phyloP scores from a whole-genome alignment of 2,329 filamentous ascomycete genomes.

The Xylaria sp. region DNA sequence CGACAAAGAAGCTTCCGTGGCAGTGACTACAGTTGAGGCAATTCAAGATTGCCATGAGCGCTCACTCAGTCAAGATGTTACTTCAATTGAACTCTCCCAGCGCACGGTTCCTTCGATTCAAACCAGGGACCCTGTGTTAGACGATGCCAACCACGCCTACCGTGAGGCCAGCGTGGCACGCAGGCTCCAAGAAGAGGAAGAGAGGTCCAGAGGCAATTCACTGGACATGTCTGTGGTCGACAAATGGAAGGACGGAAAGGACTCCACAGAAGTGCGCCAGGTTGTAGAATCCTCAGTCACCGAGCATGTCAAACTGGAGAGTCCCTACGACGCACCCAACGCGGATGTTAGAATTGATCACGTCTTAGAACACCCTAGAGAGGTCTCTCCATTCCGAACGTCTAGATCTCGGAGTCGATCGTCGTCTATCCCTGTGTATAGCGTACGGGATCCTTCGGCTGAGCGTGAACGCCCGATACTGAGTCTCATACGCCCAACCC shows the following conservation, averaged over 20 bases:
- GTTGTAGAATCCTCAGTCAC: constrained; percentile 53
- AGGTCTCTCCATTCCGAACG: constrained; percentile 39
- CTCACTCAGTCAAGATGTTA: constrained; percentile 33
- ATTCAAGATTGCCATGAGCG: constrained; percentile 32
- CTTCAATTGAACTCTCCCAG: constrained; percentile 34
- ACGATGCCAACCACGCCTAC: constrained; percentile 54
- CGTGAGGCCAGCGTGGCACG: constrained; percentile 50
- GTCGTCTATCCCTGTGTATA: constrained; percentile 34
- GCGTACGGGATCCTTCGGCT: constrained; percentile 47
- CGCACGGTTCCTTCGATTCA: constrained; percentile 27
- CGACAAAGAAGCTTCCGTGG: constrained; percentile 42
- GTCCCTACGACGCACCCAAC: constrained; percentile 52
- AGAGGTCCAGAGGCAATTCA: constrained; percentile 47
- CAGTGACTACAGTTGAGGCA: constrained; percentile 41
- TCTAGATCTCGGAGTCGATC: constrained; percentile 26
- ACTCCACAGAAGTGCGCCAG: constrained; percentile 34
- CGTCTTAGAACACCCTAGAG: constrained; percentile 46
- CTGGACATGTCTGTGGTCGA: constrained; percentile 50
- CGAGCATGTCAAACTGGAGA: constrained; percentile 38
- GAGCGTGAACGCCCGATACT: constrained; percentile 53
- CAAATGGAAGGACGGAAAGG: constrained; percentile 44
- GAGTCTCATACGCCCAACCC: constrained; percentile 58
- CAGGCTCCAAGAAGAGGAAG: constrained; percentile 49
- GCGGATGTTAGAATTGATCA: constrained; percentile 61
- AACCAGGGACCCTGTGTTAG: constrained; percentile 44